Evolutionary conservation across 306 rosid species (phyloP).

Genomic region (Malus asiatica): DNA sequence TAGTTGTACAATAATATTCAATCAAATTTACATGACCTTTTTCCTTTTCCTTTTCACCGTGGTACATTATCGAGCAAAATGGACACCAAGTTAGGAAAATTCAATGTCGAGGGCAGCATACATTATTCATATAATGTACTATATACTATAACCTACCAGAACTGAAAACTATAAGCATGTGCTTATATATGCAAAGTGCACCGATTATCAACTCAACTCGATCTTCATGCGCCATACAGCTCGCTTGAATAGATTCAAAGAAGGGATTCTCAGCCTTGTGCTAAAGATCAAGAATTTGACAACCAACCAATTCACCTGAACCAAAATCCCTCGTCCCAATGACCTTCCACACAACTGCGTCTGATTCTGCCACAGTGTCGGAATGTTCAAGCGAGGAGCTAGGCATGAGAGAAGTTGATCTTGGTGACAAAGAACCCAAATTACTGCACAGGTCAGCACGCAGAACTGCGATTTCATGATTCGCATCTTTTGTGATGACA

Average conservation of each 20-base stretch:
- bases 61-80: neutral
- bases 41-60: neutral
- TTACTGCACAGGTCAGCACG: constrained; percentile 47
- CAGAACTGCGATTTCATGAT: constrained; percentile 52
- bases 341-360: constrained; percentile 52
- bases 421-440: constrained; percentile 26
- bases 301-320: constrained; percentile 71
- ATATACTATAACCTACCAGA: neutral
- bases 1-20: neutral
- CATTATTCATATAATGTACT: neutral
- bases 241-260: neutral
- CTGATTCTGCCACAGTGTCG: constrained; percentile 42
- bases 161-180: neutral
- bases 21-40: neutral
- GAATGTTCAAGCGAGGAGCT: constrained; percentile 27
- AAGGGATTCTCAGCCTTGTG: constrained; percentile 9
- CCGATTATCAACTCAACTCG: neutral
- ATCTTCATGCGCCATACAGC: neutral
- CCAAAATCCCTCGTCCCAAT: constrained; percentile 60
- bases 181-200: neutral
- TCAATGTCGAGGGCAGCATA: neutral
- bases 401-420: constrained; percentile 26
- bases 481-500: constrained; percentile 76
- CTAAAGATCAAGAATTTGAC: constrained; percentile 81
- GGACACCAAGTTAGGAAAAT: neutral